Conservation (phyloP, 2,329 filamentous ascomycete genomes). For the Neoarthrinium moseri region DNA sequence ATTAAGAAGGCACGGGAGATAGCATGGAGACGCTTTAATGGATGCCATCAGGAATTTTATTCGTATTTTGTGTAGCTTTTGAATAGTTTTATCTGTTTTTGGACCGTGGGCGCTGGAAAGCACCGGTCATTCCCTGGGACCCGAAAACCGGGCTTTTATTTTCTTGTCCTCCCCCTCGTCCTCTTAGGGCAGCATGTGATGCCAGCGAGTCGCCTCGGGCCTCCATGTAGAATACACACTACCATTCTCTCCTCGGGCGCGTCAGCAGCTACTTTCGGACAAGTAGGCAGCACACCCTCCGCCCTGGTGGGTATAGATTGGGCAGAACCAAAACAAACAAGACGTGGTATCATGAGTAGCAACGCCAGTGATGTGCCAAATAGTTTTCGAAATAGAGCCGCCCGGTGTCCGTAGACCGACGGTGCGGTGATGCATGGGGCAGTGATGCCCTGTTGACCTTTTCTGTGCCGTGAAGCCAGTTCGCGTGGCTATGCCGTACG, state of each 20-base stretch:
- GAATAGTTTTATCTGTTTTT: too few relatives aligned
- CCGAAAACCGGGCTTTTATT: background rate
- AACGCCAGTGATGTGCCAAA: constrained; percentile 26
- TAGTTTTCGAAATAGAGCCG: constrained; percentile 13
- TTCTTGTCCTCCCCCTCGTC: background rate
- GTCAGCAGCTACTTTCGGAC: background rate
- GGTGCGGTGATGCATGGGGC: constrained; percentile 5
- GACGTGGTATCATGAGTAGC: constrained; percentile 32
- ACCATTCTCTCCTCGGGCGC: constrained; percentile 1
- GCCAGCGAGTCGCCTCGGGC: constrained; percentile 2
- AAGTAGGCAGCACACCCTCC: constrained; percentile 4
- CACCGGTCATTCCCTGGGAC: background rate
- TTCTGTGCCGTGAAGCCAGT: constrained; percentile 8
- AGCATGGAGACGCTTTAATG: background rate
- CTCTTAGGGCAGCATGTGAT: background rate
- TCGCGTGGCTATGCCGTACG: constrained; percentile 16
- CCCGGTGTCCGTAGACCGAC: constrained; percentile 13
- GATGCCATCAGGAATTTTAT: background rate
- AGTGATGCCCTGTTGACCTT: constrained; percentile 1
- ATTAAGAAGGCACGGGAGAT: background rate
- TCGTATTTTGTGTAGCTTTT: too few relatives aligned
- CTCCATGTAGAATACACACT: constrained; percentile 5
- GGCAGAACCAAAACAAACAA: constrained; percentile 19
- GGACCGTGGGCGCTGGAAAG: background rate
- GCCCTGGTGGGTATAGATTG: background rate